These are phyloP conservation scores for Wickerhamiella slavikovae DNA, from an alignment of 805 yeast genomes.

Conservation along the genomic window DNA sequence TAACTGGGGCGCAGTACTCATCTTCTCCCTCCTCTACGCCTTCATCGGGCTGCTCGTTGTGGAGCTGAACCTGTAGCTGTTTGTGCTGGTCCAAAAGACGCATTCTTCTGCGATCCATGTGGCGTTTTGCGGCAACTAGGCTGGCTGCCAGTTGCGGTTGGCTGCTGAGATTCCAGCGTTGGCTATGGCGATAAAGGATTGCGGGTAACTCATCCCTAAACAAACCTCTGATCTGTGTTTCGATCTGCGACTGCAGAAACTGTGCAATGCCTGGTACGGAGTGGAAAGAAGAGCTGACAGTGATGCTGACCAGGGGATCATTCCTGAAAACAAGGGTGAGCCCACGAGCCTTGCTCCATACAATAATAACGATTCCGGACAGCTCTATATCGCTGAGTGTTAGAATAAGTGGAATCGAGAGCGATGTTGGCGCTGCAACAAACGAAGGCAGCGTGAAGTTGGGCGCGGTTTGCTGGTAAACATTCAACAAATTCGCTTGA, in stretches of 20 bases:
- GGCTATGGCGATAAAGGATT: slow-evolving; percentile 52
- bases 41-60: slow-evolving; percentile 1
- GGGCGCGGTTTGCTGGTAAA: slow-evolving; percentile 26
- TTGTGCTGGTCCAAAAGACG: slow-evolving; percentile 4
- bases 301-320: slow-evolving; percentile 70
- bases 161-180: slow-evolving; percentile 34
- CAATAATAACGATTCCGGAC: slow-evolving; percentile 68
- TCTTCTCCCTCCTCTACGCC: slow-evolving; percentile 1
- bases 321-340: slow-evolving; percentile 71
- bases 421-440: slow-evolving; percentile 40
- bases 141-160: slow-evolving; percentile 5
- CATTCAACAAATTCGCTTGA: slow-evolving; percentile 66
- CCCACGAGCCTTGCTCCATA: slow-evolving; percentile 63
- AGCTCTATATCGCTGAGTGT: slow-evolving; percentile 50
- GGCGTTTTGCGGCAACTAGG: slow-evolving; percentile 2
- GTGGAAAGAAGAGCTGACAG: slow-evolving; percentile 74
- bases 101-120: slow-evolving; percentile 2
- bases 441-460: slow-evolving; percentile 49
- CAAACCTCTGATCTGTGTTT: slow-evolving; percentile 54
- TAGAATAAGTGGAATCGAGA: slow-evolving; percentile 61
- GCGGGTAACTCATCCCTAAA: slow-evolving; percentile 74
- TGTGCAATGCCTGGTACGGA: slow-evolving; percentile 66
- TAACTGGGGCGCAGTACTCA: slow-evolving; percentile 24
- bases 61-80: slow-evolving; percentile 11
- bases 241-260: slow-evolving; percentile 65